Base-by-base conservation (phyloP, 2,329 filamentous ascomycete genomes). In the Colletotrichum coccodes region DNA sequence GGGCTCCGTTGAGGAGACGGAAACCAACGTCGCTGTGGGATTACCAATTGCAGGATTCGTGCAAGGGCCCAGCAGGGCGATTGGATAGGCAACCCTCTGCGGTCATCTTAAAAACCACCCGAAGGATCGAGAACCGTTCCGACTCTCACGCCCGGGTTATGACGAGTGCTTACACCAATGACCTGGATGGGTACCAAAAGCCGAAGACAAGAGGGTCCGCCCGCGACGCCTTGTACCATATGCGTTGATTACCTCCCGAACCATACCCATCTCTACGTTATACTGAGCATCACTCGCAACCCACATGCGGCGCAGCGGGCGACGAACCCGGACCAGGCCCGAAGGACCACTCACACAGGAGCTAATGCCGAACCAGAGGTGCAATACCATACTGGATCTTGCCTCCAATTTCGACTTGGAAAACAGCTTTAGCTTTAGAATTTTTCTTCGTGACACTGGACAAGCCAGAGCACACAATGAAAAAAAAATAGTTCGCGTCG, bases 401-500 rank as follows among this genome's bases (percentile, higher is more conserved):
- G n/a, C n/a, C 36, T 38, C 36, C 36, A 14, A 38, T 38, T 14
- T 38, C 12, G 12, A 11, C n/a, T 9, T 44, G n/a, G 18, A 9
- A n/a, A 44, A 9, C 7, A 4, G n/a, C n/a, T 5, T 0, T 12
- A 9, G 7, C 7, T n/a, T 9, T 2, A 8, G 26, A 12, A 3
- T 26, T 16, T 68, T 79, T 80, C 87, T 90, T 90, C 89, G 82
- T 86, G 77, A 74, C 80, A 77, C 78, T 80, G 82, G 82, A 73
- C 81, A 81, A 84, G 84, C 87, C 84, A 82, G 75, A 77, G 78
- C 76, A 71, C 74, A 83, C 82, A 89, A 90, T 87, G 89, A 90
- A 90, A 89, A 89, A 82, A 81, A 79, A 73, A 73, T 6, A 69
- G 72, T 86, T 92, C 89, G 91, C 91, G 86, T 92, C 90, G 80